These are phyloP conservation scores for Alloascoidea hylecoeti DNA, from an alignment of 805 yeast species.

Conservation along the genomic window DNA sequence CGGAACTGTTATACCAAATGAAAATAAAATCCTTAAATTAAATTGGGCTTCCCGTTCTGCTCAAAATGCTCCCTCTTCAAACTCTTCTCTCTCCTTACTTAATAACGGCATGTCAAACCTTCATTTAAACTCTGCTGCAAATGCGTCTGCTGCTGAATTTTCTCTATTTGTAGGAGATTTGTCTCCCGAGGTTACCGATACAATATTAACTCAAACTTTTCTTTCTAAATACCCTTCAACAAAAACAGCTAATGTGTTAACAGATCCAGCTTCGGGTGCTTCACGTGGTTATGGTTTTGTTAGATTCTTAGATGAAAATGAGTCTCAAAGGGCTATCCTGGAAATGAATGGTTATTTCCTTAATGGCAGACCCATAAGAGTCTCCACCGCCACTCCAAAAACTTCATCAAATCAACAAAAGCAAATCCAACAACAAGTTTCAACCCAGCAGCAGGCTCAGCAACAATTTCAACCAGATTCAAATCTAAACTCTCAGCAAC, in stretches of 20 bases:
- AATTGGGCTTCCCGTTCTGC: conserved; percentile 85
- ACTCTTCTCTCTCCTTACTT: too few relatives aligned
- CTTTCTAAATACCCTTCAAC: conserved; percentile 59
- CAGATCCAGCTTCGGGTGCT: conserved; percentile 53
- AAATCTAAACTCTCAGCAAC: not conserved
- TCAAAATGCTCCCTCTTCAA: not conserved
- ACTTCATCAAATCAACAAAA: not conserved
- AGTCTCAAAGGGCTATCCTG: conserved; percentile 54
- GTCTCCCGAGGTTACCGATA: conserved; percentile 59
- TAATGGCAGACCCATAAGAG: conserved; percentile 64
- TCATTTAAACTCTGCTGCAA: too few relatives aligned
- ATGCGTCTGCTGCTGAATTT: conserved; percentile 22
- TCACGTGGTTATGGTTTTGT: conserved; percentile 87
- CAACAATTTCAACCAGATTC: not conserved
- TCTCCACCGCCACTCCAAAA: conserved; percentile 53
- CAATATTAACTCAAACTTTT: conserved; percentile 48
- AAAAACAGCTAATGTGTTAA: conserved; percentile 64
- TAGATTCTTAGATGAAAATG: conserved; percentile 47
- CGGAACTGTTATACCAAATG: conserved; percentile 56
- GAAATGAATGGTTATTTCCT: conserved; percentile 75
- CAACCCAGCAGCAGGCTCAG: not conserved
- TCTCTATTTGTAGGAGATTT: conserved; percentile 84
- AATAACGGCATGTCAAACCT: too few relatives aligned
- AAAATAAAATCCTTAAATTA: conserved; percentile 43
- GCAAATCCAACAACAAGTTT: not conserved